Percentiles rank a stretch among this genome's conserved stretches.
phyloP scores from a whole-genome alignment of 1,284 basidiomycete genomes.

The Erythrobasidium hasegawianum region DNA sequence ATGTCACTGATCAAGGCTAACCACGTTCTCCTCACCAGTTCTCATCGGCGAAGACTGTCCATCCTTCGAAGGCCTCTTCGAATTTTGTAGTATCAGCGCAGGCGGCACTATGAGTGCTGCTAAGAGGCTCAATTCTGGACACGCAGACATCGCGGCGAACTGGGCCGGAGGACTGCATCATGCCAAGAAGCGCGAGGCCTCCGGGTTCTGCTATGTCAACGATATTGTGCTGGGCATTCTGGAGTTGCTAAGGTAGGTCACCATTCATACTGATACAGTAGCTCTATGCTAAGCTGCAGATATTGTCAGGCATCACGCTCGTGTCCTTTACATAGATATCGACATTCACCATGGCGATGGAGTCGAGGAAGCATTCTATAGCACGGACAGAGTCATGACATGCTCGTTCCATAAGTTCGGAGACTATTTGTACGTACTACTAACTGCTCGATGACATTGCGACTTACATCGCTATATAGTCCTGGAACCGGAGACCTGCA shows the following conservation, averaged over 20 bases:
- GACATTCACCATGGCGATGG: slow-evolving; percentile 98
- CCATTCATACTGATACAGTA: no score
- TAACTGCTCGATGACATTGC: no score
- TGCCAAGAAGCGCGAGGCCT: slow-evolving; percentile 94
- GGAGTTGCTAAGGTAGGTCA: slow-evolving; percentile 74
- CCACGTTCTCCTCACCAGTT: no score
- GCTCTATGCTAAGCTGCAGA: no score
- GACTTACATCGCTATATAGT: neutral
- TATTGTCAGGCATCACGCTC: slow-evolving; percentile 63
- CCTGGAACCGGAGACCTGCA: slow-evolving; percentile 51
- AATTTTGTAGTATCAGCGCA: slow-evolving; percentile 94
- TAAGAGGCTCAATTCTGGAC: slow-evolving; percentile 70
- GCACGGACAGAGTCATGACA: slow-evolving; percentile 94
- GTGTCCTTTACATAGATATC: slow-evolving; percentile 96
- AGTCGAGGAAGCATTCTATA: slow-evolving; percentile 99
- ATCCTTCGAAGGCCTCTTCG: slow-evolving; percentile 91
- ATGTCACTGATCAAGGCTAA: no score
- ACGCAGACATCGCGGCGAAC: slow-evolving; percentile 89
- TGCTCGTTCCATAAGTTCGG: slow-evolving; percentile 89
- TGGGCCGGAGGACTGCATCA: slow-evolving; percentile 98
- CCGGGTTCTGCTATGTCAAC: slow-evolving; percentile 96
- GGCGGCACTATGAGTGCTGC: slow-evolving; percentile 92
- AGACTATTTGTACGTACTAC: slow-evolving; percentile 68
- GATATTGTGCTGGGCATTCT: slow-evolving; percentile 80
- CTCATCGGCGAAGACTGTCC: slow-evolving; percentile 93